A percentile compares a stretch with the other conserved stretches of the same genome.
phyloP scores from a whole-genome alignment of 2,329 filamentous ascomycete genomes.

The Venturiaceae sp. region DNA sequence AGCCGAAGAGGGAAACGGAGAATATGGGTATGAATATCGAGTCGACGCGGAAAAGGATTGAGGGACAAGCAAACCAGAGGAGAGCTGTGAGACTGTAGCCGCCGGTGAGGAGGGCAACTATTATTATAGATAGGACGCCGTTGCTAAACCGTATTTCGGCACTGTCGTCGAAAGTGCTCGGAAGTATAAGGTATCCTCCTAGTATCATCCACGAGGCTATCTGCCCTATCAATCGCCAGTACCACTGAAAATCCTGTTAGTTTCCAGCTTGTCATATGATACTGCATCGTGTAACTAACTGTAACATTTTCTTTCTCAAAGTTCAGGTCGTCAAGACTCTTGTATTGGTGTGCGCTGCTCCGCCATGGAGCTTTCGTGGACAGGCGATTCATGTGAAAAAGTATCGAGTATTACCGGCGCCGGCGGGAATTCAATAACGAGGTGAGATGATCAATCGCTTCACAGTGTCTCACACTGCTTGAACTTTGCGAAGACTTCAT shows the following conservation, averaged over 20 bases:
- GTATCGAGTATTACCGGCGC: background rate
- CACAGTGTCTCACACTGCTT: conserved; percentile 6
- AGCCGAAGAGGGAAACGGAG: conserved; percentile 33
- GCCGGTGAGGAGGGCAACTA: conserved; percentile 35
- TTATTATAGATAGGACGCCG: conserved; percentile 32
- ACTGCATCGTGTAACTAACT: background rate
- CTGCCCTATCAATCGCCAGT: conserved; percentile 36
- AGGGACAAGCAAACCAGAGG: conserved; percentile 36
- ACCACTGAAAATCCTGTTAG: conserved; percentile 26
- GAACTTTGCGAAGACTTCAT: background rate
- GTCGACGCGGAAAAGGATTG: conserved; percentile 36
- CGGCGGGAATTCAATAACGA: background rate
- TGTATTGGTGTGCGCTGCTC: conserved; percentile 3
- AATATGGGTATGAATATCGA: conserved; percentile 36
- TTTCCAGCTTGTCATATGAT: background rate
- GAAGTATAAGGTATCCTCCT: conserved; percentile 41
- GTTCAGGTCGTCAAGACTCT: conserved; percentile 7
- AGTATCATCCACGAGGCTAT: conserved; percentile 37
- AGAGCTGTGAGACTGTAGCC: conserved; percentile 39
- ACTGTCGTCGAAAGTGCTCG: conserved; percentile 33
- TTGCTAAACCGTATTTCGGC: conserved; percentile 28
- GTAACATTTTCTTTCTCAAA: conserved; percentile 6
- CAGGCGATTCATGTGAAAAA: background rate
- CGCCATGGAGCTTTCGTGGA: conserved; percentile 2
- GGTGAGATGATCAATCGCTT: background rate